Evolutionary conservation across 345 rosid genomes (phyloP).

Genomic region (Pistacia atlantica): DNA sequence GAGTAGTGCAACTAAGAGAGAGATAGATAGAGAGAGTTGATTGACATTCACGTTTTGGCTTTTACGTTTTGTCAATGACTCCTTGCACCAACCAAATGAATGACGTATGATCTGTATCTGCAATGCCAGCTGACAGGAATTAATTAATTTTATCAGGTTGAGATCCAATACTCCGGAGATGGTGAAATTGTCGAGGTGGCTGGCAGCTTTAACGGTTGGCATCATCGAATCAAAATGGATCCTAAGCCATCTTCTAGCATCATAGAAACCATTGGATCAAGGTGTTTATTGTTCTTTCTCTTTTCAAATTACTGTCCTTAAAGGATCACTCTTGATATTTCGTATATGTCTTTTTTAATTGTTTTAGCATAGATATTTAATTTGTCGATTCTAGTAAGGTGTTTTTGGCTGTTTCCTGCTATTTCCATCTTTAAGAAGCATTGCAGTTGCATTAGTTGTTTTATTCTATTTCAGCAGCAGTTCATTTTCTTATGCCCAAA

Average conservation of each 20-base stretch:
- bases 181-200: slow-evolving; percentile 88
- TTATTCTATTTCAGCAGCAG: slow-evolving; percentile 6
- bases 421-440: neutral
- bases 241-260: slow-evolving; percentile 50
- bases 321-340: neutral
- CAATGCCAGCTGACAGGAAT: slow-evolving; percentile 4
- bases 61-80: neutral
- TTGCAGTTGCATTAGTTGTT: neutral
- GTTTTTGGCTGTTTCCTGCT: neutral
- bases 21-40: neutral
- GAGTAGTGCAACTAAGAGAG: neutral
- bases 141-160: slow-evolving; percentile 50
- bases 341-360: neutral
- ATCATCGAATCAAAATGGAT: slow-evolving; percentile 75
- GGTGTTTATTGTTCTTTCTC: slow-evolving; percentile 31
- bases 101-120: neutral
- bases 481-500: neutral
- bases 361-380: neutral
- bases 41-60: neutral
- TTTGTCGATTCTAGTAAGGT: neutral
- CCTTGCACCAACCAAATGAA: neutral
- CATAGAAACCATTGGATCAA: slow-evolving; percentile 39
- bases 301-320: neutral
- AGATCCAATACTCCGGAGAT: slow-evolving; percentile 69
- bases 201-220: slow-evolving; percentile 98